These are phyloP conservation scores for Phytophthora sansomeana DNA, from an alignment of 352 stramenopile species.

Conservation along the genomic window DNA sequence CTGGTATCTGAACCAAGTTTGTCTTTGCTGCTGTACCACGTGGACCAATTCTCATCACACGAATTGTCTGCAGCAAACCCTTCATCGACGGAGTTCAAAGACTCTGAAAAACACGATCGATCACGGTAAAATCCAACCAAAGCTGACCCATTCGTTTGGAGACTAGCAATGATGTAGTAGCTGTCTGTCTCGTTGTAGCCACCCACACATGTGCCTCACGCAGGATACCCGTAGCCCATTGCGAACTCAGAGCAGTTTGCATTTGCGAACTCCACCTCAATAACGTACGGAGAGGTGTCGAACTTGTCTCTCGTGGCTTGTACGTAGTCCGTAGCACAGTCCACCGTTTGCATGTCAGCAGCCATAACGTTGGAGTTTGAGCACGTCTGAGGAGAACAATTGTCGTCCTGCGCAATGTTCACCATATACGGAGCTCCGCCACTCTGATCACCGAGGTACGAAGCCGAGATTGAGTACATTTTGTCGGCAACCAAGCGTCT, in stretches of 20 bases:
- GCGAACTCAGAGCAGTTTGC: conserved; percentile 14
- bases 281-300: conserved; percentile 23
- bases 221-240: conserved; percentile 20
- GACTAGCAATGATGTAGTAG: conserved; percentile 29
- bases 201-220: conserved; percentile 11
- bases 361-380: too few species aligned
- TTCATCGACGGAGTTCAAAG: too few species aligned
- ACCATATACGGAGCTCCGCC: conserved; percentile 22
- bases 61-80: conserved; percentile 9
- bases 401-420: conserved; percentile 3
- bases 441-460: conserved; percentile 24
- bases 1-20: neutral
- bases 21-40: conserved; percentile 36
- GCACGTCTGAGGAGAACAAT: too few species aligned
- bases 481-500: neutral
- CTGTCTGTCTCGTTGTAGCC: conserved; percentile 14
- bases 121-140: conserved; percentile 18
- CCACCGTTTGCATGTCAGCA: too few species aligned
- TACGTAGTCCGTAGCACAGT: too few species aligned
- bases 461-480: conserved; percentile 29
- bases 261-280: conserved; percentile 17
- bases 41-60: conserved; percentile 18
- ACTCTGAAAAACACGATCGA: conserved; percentile 19
- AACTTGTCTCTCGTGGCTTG: conserved; percentile 20
- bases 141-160: conserved; percentile 20